Conservation (phyloP, 2,329 filamentous ascomycete genomes). For the Fusarium sp. region DNA sequence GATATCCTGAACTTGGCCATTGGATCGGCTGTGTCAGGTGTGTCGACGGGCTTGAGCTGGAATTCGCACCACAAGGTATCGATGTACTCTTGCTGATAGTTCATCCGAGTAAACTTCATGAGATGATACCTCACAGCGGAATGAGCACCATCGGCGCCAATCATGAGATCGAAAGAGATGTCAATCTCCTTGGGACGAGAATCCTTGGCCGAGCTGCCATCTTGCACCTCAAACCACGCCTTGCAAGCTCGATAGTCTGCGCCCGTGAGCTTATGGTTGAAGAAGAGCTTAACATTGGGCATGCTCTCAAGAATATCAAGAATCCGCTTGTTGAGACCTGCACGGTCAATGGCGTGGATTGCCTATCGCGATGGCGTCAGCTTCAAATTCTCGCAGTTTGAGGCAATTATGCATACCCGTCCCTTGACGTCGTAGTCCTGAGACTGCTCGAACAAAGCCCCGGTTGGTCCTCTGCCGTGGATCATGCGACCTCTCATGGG, state of each 20-base stretch:
- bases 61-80: slow-evolving; percentile 99
- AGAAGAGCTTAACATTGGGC: slow-evolving; percentile 90
- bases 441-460: slow-evolving; percentile 76
- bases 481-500: slow-evolving; percentile 98
- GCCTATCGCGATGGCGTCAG: slow-evolving; percentile 58
- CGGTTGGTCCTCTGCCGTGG: slow-evolving; percentile 71
- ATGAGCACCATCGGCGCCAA: slow-evolving; percentile 94
- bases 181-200: slow-evolving; percentile 74
- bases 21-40: slow-evolving; percentile 41
- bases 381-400: slow-evolving; percentile 11
- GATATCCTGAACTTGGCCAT: slow-evolving; percentile 75
- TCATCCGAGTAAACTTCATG: slow-evolving; percentile 93
- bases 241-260: slow-evolving; percentile 80
- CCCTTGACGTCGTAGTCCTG: slow-evolving; percentile 92
- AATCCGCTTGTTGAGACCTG: slow-evolving; percentile 79
- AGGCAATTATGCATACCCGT: slow-evolving; percentile 63
- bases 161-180: slow-evolving; percentile 87
- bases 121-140: slow-evolving; percentile 89
- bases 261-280: slow-evolving; percentile 91
- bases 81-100: slow-evolving; percentile 94
- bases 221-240: slow-evolving; percentile 82
- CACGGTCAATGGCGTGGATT: slow-evolving; percentile 86
- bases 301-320: slow-evolving; percentile 83
- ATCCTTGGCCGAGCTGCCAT: slow-evolving; percentile 47
- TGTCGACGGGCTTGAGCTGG: slow-evolving; percentile 67